Evolutionary conservation across 148 eudicot species (phyloP), one percentile per base, ranked within the genome.

Genomic region (Vaccinium corymbosum): DNA sequence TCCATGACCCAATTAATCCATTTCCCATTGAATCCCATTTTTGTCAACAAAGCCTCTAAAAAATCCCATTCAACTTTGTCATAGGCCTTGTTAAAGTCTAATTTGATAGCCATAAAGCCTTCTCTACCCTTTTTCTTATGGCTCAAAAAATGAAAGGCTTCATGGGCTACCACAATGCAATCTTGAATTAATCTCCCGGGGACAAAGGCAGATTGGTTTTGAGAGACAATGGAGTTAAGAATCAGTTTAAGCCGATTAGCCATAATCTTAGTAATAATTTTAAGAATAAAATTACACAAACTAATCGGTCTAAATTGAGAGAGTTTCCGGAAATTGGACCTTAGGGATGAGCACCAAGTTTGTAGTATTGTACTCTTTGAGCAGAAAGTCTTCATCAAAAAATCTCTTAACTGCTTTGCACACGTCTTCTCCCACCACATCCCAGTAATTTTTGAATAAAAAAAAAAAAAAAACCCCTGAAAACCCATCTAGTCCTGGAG

Each of bases 351-450:
- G 68, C 0, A n/a, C 68, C 11, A 61, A 0, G 1, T 61, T 61
- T 1, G 68, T 61, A 3, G 11, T 11, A 8, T 61, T 61, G 3
- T n/a, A 8, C 0, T 20, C 68, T 6, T 2, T 55, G 2, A 3
- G 59, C 3, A 55, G 2, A 7, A 2, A 20, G 0, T 11, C 27
- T 0, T 7, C 12, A 1, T 1, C 2, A 1, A 61, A 61, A 7
- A 61, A 15, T 1, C 14, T 3, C 2, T n/a, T 8, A 0, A n/a
- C 12, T 0, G 27, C 68, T 1, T 1, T 0, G 0, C 25, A 7
- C 3, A 61, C 11, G 6, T n/a, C 68, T 0, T 1, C 0, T 0
- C 68, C 68, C 11, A 61, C 68, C 3, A n/a, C 0, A 8, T n/a
- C 0, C 68, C 27, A 61, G 0, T 7, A n/a, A 0, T 7, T 0